These are phyloP conservation scores for Boletellus sp. DNA, from an alignment of 768 basidiomycete species.

Conservation along the genomic window DNA sequence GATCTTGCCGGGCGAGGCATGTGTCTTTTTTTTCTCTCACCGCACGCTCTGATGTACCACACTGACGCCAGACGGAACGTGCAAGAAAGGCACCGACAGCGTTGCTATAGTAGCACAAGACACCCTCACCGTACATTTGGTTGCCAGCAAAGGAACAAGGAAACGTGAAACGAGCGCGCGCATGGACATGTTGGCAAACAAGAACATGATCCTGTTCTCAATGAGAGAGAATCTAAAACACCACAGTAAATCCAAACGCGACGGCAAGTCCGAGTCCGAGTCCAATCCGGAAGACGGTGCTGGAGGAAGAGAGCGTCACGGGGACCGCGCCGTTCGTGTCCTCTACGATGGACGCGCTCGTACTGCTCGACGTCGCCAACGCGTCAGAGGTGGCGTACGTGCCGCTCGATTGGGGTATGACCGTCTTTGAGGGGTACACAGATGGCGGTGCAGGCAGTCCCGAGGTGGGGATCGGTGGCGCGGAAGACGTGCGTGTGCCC, in stretches of 20 bases:
- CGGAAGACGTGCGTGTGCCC: background rate
- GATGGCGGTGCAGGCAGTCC: no score
- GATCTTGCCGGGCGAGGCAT: slow-evolving; percentile 27
- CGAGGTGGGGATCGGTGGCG: background rate
- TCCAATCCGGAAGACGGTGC: slow-evolving; percentile 9
- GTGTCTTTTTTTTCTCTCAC: background rate
- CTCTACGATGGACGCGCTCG: no score
- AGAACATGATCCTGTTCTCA: background rate
- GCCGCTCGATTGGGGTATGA: background rate
- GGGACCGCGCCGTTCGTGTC: slow-evolving; percentile 9
- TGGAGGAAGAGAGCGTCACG: background rate
- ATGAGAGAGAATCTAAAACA: slow-evolving; percentile 12
- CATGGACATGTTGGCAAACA: background rate
- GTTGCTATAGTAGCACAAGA: slow-evolving; percentile 1
- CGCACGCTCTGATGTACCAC: background rate
- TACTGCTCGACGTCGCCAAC: background rate
- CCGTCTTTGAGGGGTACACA: background rate
- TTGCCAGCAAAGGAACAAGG: no score
- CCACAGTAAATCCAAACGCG: slow-evolving; percentile 12
- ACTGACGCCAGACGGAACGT: background rate
- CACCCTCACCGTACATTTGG: background rate
- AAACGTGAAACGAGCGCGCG: background rate
- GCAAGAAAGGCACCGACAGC: background rate
- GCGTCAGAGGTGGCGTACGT: background rate
- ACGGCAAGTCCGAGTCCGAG: slow-evolving; percentile 19